A percentile compares a stretch with the other conserved stretches of the same genome.
These are phyloP conservation scores for Eucalyptus viminalis DNA, from an alignment of 345 rosid genomes.

Conservation along the genomic window DNA sequence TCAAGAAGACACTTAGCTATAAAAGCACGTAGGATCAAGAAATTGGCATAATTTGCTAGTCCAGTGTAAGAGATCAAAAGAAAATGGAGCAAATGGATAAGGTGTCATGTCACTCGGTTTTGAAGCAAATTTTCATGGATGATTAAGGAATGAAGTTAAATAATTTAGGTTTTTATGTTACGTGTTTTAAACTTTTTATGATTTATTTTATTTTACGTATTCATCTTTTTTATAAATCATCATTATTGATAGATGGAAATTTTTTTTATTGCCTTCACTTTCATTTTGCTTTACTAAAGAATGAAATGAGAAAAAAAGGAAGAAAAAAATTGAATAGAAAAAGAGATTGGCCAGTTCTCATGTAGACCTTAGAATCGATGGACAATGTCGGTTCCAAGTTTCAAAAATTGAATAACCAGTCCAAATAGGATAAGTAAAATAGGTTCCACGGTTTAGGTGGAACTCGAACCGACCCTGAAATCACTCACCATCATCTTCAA, in stretches of 20 bases:
- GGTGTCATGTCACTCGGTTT: not conserved
- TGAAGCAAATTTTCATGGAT: not conserved
- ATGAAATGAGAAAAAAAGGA: no score
- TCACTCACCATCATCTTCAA: not conserved
- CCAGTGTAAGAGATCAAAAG: not conserved
- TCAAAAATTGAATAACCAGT: no score
- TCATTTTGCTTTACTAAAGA: not conserved
- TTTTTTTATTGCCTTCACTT: not conserved
- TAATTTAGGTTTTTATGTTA: no score
- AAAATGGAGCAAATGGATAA: not conserved
- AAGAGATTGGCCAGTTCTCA: not conserved
- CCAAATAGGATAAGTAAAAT: fast-evolving
- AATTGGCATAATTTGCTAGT: not conserved
- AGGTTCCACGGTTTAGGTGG: not conserved
- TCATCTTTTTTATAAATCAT: no score
- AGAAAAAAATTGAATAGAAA: no score
- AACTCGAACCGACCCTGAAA: no score
- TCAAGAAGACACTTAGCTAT: not conserved
- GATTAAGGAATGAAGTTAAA: not conserved
- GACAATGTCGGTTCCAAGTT: not conserved
- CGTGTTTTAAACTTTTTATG: not conserved
- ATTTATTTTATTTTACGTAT: no score
- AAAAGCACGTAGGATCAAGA: not conserved
- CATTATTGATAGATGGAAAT: fast-evolving
- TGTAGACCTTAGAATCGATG: not conserved